Base-by-base conservation (phyloP, 495 filamentous ascomycete species). In the Terfezia claveryi region DNA sequence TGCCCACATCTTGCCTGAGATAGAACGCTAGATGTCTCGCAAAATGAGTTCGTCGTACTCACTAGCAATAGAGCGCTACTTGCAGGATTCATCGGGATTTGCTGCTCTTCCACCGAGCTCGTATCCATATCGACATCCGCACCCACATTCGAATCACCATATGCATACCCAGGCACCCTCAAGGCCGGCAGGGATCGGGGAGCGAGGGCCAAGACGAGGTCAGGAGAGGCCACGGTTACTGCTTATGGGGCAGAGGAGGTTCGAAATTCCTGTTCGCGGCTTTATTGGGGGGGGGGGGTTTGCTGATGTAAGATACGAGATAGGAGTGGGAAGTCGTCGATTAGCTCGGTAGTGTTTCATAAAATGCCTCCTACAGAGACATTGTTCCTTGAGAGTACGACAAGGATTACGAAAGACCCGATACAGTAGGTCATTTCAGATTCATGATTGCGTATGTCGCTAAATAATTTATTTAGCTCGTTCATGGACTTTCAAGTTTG, bases 401-500 rank as follows among this genome's bases (percentile, higher is more conserved):
- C 86, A 0, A 76, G 80, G 20, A 92, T 96, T 55, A 83, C 89
- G 62, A 94, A 89, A 64, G 87, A 94, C 58, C 82, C 82, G 1
- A 85, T 94, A 65, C 86, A 87, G 87, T 94, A 64, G 70, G 80
- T 68, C n/a, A 17, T 38, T 49, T 2, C 27, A 32, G 27, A 7
- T 32, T 49, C 44, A 23, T 49, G 44, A 16, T 23, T 49, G 8
- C n/a, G 44, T 7, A 49, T 49, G 27, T 27, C 59, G 50, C 61
- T 68, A 50, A 69, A 54, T 32, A 32, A 32, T 38, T 49, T 7
- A 32, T 32, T 41, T 56, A 94, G 89, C 63, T 94, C 89, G 8
- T 95, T 98, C 61, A 93, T 96, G 87, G 87, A 95, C 62, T 94
- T 98, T 63, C 88, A 96, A 65, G 83, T 95, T 36, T 94, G 86